Evolutionary conservation across 805 yeast genomes (phyloP).

Genomic region (Pichia manshurica): DNA sequence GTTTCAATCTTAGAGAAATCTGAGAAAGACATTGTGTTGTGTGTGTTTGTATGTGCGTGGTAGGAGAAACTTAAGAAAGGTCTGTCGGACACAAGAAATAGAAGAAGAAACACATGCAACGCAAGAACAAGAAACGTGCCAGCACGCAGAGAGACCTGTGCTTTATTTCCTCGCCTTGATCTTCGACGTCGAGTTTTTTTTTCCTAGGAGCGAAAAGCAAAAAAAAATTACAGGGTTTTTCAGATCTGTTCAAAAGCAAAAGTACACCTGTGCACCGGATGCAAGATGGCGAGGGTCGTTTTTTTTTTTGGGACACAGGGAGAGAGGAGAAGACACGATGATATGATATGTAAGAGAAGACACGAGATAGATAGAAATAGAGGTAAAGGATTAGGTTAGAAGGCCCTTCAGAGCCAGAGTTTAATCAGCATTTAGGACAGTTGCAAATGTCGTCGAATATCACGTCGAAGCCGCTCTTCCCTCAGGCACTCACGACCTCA

Average conservation of each 20-base stretch:
- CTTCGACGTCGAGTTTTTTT: neutral
- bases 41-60: neutral
- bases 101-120: neutral
- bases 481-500: slow-evolving; percentile 80
- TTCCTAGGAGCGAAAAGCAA: neutral
- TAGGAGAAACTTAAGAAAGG: neutral
- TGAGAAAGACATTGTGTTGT: slow-evolving; percentile 56
- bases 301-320: too few species aligned
- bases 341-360: too few species aligned
- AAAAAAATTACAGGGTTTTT: neutral
- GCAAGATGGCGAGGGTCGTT: too few species aligned
- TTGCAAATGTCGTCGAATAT: neutral
- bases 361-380: too few species aligned
- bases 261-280: slow-evolving; percentile 10
- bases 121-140: neutral
- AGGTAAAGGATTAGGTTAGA: too few species aligned
- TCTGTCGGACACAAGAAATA: neutral
- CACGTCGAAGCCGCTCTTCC: slow-evolving; percentile 33
- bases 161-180: neutral
- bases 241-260: neutral
- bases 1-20: slow-evolving; percentile 78
- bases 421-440: too few species aligned
- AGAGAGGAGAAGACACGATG: too few species aligned
- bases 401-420: too few species aligned
- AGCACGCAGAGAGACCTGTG: neutral